phyloP scores from a whole-genome alignment of 2,329 filamentous ascomycete genomes.

The Fusarium sp. region DNA sequence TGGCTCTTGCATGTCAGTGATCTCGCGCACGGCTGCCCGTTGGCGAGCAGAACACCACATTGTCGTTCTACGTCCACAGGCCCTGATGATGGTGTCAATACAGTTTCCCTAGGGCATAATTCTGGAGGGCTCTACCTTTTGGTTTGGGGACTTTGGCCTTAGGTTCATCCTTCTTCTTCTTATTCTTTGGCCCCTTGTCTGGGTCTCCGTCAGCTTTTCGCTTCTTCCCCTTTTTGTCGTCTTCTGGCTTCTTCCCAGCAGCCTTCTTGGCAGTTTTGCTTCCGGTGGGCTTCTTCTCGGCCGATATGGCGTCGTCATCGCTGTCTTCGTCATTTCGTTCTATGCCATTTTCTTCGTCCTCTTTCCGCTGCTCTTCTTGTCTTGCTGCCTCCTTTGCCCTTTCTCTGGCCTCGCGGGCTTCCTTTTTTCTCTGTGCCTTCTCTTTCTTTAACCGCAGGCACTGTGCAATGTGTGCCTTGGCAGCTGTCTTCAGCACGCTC shows the following conservation, averaged over 20 bases:
- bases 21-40: constrained; percentile 87
- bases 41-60: constrained; percentile 87
- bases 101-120: neutral
- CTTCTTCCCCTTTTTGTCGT: constrained; percentile 79
- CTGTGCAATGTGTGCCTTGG: constrained; percentile 82
- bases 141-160: constrained; percentile 86
- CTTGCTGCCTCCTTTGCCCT: constrained; percentile 71
- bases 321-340: constrained; percentile 64
- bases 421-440: constrained; percentile 81
- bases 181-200: constrained; percentile 86
- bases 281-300: constrained; percentile 56
- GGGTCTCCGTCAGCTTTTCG: constrained; percentile 79
- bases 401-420: constrained; percentile 77
- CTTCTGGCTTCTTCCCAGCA: constrained; percentile 74
- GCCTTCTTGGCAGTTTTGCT: constrained; percentile 69
- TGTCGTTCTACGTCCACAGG: constrained; percentile 95
- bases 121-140: constrained; percentile 67
- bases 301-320: constrained; percentile 57
- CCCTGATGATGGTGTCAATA: constrained; percentile 56
- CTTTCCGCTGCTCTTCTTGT: constrained; percentile 66
- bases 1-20: constrained; percentile 95
- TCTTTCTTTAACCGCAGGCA: constrained; percentile 89
- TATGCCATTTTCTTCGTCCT: constrained; percentile 61
- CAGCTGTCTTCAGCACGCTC: constrained; percentile 79
- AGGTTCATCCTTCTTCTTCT: constrained; percentile 95